Conservation (phyloP, 768 basidiomycete genomes). For the Phylloporus sp. region DNA sequence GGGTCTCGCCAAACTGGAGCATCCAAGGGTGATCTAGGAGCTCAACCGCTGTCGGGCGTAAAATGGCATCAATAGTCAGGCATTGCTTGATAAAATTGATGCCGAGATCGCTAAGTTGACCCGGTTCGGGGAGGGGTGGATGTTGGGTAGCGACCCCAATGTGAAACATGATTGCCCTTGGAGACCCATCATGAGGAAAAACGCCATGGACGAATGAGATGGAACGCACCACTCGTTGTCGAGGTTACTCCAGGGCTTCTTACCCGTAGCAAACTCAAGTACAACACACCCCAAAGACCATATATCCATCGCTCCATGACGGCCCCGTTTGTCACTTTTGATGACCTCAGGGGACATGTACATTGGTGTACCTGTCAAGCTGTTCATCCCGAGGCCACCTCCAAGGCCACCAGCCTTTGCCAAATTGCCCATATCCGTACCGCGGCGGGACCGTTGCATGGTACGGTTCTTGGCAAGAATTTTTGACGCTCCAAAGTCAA, state of each 20-base stretch:
- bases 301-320: constrained; percentile 95
- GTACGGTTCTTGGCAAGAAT: constrained; percentile 89
- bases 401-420: constrained; percentile 34
- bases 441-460: constrained; percentile 65
- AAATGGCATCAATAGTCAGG: constrained; percentile 79
- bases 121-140: constrained; percentile 89
- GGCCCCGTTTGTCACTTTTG: constrained; percentile 84
- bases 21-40: constrained; percentile 91
- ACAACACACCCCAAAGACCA: constrained; percentile 99
- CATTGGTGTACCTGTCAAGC: constrained; percentile 97
- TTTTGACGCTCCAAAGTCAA: constrained; percentile 97
- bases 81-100: constrained; percentile 94
- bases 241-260: constrained; percentile 97
- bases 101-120: constrained; percentile 82
- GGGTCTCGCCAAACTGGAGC: constrained; percentile 70
- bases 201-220: background rate
- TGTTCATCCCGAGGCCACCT: constrained; percentile 54
- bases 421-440: constrained; percentile 37
- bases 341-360: constrained; percentile 99
- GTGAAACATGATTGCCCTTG: constrained; percentile 99
- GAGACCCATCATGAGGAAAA: constrained; percentile 3
- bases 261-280: constrained; percentile 92
- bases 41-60: constrained; percentile 80
- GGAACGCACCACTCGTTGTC: constrained; percentile 92
- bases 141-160: constrained; percentile 96